Percentiles rank a stretch among this genome's conserved stretches.
phyloP scores from a whole-genome alignment of 2,329 filamentous ascomycete genomes.

The Endoconidiophora polonica region DNA sequence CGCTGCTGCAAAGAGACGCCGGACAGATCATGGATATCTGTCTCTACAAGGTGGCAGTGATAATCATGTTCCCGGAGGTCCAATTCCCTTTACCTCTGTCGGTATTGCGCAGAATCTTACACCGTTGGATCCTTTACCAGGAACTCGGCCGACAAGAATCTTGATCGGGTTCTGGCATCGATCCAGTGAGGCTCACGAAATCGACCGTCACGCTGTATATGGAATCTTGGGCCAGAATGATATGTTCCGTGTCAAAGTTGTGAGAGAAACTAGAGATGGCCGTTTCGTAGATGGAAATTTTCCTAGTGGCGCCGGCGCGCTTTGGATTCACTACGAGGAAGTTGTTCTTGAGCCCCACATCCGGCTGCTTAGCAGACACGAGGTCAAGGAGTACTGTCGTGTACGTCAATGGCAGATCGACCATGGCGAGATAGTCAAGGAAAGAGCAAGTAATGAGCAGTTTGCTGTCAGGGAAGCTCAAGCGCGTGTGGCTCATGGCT shows the following conservation, averaged over 20 bases:
- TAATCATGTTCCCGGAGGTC: background rate
- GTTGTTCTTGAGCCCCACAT: constrained; percentile 42
- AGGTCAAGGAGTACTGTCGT: constrained; percentile 48
- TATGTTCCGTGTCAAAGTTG: constrained; percentile 47
- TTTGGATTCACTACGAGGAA: constrained; percentile 48
- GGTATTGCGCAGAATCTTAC: constrained; percentile 7
- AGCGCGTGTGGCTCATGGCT: constrained; percentile 23
- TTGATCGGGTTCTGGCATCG: constrained; percentile 43
- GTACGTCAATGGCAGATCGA: constrained; percentile 43
- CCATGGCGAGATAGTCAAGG: constrained; percentile 30
- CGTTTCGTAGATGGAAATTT: constrained; percentile 42
- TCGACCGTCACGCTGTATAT: constrained; percentile 44
- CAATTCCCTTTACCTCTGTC: constrained; percentile 10
- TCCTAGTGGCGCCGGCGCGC: constrained; percentile 38
- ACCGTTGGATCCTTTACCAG: constrained; percentile 28
- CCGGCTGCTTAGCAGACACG: constrained; percentile 30
- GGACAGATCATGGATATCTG: constrained; percentile 13
- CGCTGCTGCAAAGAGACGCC: constrained; percentile 6
- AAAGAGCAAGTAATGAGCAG: constrained; percentile 33
- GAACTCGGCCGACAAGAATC: constrained; percentile 39
- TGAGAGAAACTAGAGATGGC: constrained; percentile 43
- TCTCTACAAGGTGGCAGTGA: background rate
- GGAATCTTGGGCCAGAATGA: constrained; percentile 46
- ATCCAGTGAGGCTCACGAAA: constrained; percentile 29
- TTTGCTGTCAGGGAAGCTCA: constrained; percentile 36